phyloP scores from a whole-genome alignment of 164 flowering plant species.

The Hamamelis virginiana region DNA sequence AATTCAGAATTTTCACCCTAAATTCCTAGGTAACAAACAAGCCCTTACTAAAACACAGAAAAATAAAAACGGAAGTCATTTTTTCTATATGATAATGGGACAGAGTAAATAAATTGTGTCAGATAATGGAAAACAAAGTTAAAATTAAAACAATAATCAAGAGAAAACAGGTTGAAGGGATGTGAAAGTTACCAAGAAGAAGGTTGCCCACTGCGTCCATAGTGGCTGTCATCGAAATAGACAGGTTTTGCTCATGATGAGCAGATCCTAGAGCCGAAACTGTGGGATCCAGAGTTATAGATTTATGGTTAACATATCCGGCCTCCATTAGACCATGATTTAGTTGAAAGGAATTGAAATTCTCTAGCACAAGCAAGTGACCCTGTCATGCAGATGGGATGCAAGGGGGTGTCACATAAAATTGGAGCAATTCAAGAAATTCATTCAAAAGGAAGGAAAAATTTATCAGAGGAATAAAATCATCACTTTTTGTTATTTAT shows the following conservation, averaged over 20 bases:
- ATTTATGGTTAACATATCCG: slow-evolving; percentile 67
- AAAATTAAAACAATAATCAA: background rate
- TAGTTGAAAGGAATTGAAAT: slow-evolving; percentile 50
- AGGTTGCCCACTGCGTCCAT: slow-evolving; percentile 71
- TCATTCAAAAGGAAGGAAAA: background rate
- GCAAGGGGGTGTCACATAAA: background rate
- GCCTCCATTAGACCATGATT: slow-evolving; percentile 94
- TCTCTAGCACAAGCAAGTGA: slow-evolving; percentile 76
- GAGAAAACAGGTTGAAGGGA: slow-evolving; percentile 1
- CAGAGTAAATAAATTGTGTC: background rate
- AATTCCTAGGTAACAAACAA: too few relatives aligned
- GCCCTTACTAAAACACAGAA: too few relatives aligned
- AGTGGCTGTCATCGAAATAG: slow-evolving; percentile 92
- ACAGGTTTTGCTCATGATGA: slow-evolving; percentile 43
- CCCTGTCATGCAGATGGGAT: slow-evolving; percentile 51
- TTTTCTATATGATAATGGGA: background rate
- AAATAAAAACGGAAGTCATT: too few relatives aligned
- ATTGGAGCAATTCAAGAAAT: background rate
- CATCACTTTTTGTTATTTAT: background rate
- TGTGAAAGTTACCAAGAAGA: slow-evolving; percentile 60
- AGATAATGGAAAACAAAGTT: background rate
- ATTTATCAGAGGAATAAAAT: background rate
- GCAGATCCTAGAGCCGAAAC: slow-evolving; percentile 24
- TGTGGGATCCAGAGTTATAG: slow-evolving; percentile 10
- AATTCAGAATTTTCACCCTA: too few relatives aligned